Conservation (phyloP, 192 early-diverging fungal genomes). For the Mortierella antarctica region DNA sequence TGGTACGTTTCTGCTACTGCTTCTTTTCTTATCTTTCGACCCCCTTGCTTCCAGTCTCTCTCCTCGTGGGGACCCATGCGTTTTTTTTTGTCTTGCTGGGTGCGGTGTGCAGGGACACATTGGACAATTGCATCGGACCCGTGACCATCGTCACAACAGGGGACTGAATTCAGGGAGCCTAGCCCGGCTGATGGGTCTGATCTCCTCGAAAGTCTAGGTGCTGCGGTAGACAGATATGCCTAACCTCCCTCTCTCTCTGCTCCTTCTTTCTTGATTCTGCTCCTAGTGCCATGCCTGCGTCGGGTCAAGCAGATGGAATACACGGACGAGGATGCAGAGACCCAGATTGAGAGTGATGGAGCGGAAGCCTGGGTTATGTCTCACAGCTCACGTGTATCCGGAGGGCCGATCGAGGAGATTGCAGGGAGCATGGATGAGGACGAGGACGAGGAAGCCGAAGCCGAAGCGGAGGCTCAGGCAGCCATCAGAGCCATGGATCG, state of each 20-base stretch:
- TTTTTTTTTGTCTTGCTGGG: slow-evolving; percentile 1
- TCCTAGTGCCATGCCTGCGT: slow-evolving; percentile 86
- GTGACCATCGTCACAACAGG: slow-evolving; percentile 33
- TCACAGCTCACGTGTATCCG: slow-evolving; percentile 72
- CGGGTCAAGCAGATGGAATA: slow-evolving; percentile 88
- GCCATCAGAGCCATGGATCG: slow-evolving; percentile 48
- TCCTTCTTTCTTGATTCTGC: not conserved
- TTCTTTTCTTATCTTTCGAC: no score
- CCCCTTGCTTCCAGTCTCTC: not conserved
- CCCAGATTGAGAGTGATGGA: slow-evolving; percentile 69
- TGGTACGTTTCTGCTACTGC: slow-evolving; percentile 53
- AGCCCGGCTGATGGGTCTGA: not conserved
- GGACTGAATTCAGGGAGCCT: slow-evolving; percentile 30
- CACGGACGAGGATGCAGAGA: slow-evolving; percentile 68
- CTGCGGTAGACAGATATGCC: not conserved
- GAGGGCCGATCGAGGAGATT: slow-evolving; percentile 45
- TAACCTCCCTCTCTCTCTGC: not conserved
- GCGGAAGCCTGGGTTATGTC: slow-evolving; percentile 89
- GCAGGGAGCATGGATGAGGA: slow-evolving; percentile 59
- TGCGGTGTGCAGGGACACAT: no score
- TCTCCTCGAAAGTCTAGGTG: not conserved
- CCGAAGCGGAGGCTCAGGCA: slow-evolving; percentile 62
- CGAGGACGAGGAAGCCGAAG: slow-evolving; percentile 74
- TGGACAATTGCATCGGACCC: slow-evolving; percentile 5
- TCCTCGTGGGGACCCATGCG: slow-evolving; percentile 11